Conservation (phyloP, 768 basidiomycete species). For the Gymnopilus junonius region DNA sequence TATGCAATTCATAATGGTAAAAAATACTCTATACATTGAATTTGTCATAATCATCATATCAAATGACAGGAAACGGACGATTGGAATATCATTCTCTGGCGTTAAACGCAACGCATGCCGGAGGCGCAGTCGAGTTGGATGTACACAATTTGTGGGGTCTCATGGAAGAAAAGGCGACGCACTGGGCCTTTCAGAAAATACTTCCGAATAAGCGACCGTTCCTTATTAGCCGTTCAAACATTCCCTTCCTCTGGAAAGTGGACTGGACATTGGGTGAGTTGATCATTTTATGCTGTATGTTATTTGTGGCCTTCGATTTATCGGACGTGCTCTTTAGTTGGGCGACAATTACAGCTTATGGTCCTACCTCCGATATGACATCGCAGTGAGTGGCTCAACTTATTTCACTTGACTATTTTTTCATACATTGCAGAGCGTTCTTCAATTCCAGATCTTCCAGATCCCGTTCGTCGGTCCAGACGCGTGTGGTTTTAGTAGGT, state of each 20-base stretch:
- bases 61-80: constrained; percentile 31
- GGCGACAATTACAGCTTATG: constrained; percentile 82
- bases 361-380: constrained; percentile 70
- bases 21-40: constrained; percentile 7
- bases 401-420: no score
- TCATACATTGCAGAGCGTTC: constrained; percentile 51
- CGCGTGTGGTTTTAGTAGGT: constrained; percentile 68
- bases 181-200: constrained; percentile 58
- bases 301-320: no score
- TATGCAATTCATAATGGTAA: constrained; percentile 77
- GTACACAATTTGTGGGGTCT: constrained; percentile 74
- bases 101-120: constrained; percentile 72
- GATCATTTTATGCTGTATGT: background rate
- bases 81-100: constrained; percentile 63
- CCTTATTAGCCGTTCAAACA: constrained; percentile 69
- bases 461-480: constrained; percentile 87
- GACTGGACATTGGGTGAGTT: constrained; percentile 72
- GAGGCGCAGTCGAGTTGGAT: constrained; percentile 66
- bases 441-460: constrained; percentile 88
- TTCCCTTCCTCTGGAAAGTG: constrained; percentile 71
- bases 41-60: background rate
- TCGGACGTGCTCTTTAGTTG: constrained; percentile 41
- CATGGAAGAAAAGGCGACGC: constrained; percentile 72
- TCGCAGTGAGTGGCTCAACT: constrained; percentile 38
- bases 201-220: constrained; percentile 69